These are phyloP conservation scores for Fraxinus baroniana DNA, from an alignment of 305 asterid genomes.

Conservation along the genomic window DNA sequence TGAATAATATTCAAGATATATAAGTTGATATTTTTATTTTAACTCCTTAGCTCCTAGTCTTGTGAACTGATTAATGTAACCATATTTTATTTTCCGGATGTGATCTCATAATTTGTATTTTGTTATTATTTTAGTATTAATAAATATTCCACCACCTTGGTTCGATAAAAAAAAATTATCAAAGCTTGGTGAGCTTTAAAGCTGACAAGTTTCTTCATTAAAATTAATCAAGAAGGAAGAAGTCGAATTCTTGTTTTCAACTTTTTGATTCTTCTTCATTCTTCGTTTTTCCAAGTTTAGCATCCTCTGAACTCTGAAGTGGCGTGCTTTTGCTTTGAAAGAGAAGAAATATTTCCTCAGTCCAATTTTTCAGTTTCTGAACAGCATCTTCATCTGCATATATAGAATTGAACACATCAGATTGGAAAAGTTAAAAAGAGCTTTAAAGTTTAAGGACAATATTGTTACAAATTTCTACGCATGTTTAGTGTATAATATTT, in stretches of 20 bases:
- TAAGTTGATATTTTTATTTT: no score
- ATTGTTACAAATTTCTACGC: neutral
- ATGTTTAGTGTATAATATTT: neutral
- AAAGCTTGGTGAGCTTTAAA: neutral
- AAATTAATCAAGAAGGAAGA: conserved; percentile 21
- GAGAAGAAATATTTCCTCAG: conserved; percentile 20
- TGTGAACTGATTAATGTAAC: no score
- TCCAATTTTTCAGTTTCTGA: conserved; percentile 42
- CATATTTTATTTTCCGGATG: no score
- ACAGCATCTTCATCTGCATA: conserved; percentile 43
- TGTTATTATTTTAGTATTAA: no score
- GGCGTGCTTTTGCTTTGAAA: conserved; percentile 6
- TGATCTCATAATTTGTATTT: no score
- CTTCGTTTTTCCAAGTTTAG: conserved; percentile 5
- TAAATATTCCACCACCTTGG: no score
- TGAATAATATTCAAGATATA: no score
- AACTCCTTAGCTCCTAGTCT: no score
- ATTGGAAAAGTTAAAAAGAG: neutral
- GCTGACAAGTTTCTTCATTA: neutral
- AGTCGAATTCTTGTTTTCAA: conserved; percentile 18
- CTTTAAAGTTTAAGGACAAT: neutral
- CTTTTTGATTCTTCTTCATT: conserved; percentile 8
- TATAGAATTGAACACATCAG: neutral
- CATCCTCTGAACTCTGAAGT: neutral
- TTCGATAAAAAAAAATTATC: no score